These are phyloP conservation scores for Theileria annulata DNA, from an alignment of 169 alveolate genomes.

Conservation along the genomic window DNA sequence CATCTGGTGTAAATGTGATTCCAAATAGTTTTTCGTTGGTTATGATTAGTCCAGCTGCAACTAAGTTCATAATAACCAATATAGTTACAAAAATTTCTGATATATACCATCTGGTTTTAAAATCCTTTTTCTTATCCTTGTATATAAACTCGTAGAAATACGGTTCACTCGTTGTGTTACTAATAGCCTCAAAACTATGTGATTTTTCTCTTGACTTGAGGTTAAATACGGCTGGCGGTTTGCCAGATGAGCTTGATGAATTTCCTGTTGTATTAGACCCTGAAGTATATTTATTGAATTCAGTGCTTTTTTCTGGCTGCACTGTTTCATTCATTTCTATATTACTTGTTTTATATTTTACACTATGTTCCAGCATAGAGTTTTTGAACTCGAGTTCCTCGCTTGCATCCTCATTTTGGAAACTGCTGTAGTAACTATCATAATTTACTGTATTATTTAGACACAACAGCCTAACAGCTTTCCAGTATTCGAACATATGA, in stretches of 20 bases:
- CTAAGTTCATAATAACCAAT: slow-evolving; percentile 40
- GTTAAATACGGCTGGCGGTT: neutral
- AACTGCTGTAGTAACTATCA: neutral
- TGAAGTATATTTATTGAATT: neutral
- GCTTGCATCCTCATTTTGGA: neutral
- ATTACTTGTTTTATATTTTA: neutral
- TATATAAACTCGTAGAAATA: neutral
- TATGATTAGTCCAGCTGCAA: slow-evolving; percentile 38
- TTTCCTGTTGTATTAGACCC: neutral
- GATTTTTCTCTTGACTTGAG: neutral
- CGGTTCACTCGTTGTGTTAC: slow-evolving; percentile 11
- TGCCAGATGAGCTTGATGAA: neutral
- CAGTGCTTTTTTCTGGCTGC: neutral
- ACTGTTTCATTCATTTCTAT: neutral
- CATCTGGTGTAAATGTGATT: slow-evolving; percentile 56
- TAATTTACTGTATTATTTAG: neutral
- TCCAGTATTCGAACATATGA: slow-evolving; percentile 60
- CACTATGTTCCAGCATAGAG: neutral
- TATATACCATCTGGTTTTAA: slow-evolving; percentile 48
- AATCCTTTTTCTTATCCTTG: neutral
- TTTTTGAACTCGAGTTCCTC: neutral
- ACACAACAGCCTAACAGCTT: slow-evolving; percentile 31
- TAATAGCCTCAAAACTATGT: neutral
- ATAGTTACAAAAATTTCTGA: slow-evolving; percentile 56
- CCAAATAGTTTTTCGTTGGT: slow-evolving; percentile 55